Evolutionary conservation across 2,329 filamentous ascomycete species (phyloP).

Genomic region (Pestalotiopsis sp.): DNA sequence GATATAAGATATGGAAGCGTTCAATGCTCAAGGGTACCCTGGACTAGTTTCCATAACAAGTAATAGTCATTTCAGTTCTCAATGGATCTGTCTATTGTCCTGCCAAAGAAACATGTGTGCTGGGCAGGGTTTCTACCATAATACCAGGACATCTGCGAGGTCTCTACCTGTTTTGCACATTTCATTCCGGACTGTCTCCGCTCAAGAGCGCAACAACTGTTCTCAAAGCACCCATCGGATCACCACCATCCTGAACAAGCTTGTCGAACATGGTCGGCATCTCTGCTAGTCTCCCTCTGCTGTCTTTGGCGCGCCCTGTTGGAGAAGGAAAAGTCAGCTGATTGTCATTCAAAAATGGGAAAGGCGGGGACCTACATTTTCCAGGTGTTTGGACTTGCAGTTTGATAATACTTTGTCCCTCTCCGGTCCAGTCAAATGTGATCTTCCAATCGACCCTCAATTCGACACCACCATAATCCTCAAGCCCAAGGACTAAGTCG

Average conservation of each 20-base stretch:
- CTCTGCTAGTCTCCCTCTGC: constrained; percentile 55
- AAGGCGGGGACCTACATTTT: constrained; percentile 57
- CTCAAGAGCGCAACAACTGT: constrained; percentile 63
- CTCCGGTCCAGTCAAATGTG: constrained; percentile 73
- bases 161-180: background rate
- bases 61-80: too few relatives aligned
- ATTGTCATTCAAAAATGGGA: background rate
- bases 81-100: background rate
- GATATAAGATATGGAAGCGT: too few relatives aligned
- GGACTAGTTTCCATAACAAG: too few relatives aligned
- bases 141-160: background rate
- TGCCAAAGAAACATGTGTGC: background rate
- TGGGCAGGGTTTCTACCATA: background rate
- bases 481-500: constrained; percentile 43
- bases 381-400: constrained; percentile 59
- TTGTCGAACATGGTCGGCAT: constrained; percentile 64
- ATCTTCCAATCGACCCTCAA: constrained; percentile 65
- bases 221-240: constrained; percentile 58
- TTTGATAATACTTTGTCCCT: constrained; percentile 62
- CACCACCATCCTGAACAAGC: constrained; percentile 57
- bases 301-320: constrained; percentile 63
- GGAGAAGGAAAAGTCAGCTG: background rate
- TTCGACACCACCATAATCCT: constrained; percentile 24
- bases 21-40: too few relatives aligned
- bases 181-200: constrained; percentile 35